These are phyloP conservation scores for Pachysandra terminalis DNA, from an alignment of 164 flowering plant genomes.

Conservation along the genomic window DNA sequence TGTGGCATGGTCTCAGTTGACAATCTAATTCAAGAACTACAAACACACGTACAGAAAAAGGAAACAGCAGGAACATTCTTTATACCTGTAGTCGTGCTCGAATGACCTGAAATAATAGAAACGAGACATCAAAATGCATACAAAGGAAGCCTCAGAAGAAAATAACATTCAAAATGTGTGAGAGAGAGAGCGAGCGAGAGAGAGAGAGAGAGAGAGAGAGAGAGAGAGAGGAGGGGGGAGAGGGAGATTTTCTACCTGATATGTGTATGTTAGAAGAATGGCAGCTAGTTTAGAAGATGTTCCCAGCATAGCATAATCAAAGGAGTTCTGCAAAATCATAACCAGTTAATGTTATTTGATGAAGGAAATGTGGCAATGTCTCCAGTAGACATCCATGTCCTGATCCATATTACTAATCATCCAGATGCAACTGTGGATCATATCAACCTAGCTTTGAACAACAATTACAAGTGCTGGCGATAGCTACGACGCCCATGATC, in stretches of 20 bases:
- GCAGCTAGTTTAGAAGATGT: conserved; percentile 90
- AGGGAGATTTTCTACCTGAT: conserved; percentile 51
- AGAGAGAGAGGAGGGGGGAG: too few relatives aligned
- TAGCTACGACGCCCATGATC: too few relatives aligned
- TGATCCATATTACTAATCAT: neutral
- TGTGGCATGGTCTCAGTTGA: conserved; percentile 1
- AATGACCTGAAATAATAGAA: conserved; percentile 64
- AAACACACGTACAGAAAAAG: neutral
- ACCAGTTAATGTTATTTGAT: neutral
- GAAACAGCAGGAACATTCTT: neutral
- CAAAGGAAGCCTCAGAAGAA: conserved; percentile 3
- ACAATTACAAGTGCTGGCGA: too few relatives aligned
- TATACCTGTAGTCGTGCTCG: conserved; percentile 91
- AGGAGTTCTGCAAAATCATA: conserved; percentile 53
- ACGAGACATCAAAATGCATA: neutral
- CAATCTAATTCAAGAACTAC: neutral
- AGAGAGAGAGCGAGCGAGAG: too few relatives aligned
- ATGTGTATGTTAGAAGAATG: conserved; percentile 81
- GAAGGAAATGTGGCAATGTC: neutral
- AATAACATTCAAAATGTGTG: too few relatives aligned
- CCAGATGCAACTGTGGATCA: neutral
- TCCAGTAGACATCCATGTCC: neutral
- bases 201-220: too few relatives aligned
- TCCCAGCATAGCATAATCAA: conserved; percentile 79
- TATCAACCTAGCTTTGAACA: too few relatives aligned